These are phyloP conservation scores for Tuber umbilicatum DNA, from an alignment of 495 filamentous ascomycete genomes.

Conservation along the genomic window DNA sequence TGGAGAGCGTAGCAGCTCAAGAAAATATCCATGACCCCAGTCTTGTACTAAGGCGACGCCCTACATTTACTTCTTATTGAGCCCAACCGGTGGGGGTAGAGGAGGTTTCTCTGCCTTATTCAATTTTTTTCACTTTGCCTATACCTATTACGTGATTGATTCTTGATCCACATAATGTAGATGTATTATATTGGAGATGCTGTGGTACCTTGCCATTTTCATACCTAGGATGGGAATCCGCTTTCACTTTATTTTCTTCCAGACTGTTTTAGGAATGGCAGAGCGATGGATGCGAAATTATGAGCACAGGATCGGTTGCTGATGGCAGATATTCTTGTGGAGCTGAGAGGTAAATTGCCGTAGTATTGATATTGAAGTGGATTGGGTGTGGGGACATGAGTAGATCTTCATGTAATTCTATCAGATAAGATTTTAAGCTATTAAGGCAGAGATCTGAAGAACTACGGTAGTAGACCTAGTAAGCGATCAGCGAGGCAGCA, in stretches of 20 bases:
- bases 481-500: too few relatives aligned
- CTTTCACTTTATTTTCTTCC: neutral
- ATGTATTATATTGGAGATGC: neutral
- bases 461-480: too few relatives aligned
- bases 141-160: neutral
- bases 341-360: neutral
- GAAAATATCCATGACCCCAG: conserved; percentile 33
- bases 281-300: neutral
- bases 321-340: neutral
- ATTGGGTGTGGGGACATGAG: neutral
- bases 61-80: neutral
- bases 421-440: too few relatives aligned
- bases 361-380: neutral
- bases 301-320: neutral
- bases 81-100: neutral
- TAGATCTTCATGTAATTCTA: too few relatives aligned
- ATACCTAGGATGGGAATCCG: neutral
- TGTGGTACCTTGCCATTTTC: neutral
- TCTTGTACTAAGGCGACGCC: conserved; percentile 21
- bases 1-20: conserved; percentile 13
- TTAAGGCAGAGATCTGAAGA: too few relatives aligned
- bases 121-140: neutral
- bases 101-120: neutral
- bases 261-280: neutral
- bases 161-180: neutral